These are phyloP conservation scores for Glycine soja DNA, from an alignment of 306 rosid species.

Conservation along the genomic window DNA sequence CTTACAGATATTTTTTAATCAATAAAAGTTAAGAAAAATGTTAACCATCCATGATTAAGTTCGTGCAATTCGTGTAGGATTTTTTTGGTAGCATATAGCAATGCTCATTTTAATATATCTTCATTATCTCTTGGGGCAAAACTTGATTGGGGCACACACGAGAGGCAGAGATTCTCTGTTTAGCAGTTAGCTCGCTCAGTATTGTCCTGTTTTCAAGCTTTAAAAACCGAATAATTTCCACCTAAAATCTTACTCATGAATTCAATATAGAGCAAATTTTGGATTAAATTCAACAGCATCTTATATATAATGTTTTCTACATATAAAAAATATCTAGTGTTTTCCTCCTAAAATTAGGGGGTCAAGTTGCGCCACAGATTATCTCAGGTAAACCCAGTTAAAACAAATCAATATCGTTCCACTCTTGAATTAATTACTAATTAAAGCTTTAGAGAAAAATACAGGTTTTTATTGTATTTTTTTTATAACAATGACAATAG, in stretches of 20 bases:
- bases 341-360: background rate
- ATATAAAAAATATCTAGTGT: too few species aligned
- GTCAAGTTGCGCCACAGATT: background rate
- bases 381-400: background rate
- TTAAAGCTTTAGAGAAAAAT: background rate
- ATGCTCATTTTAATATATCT: background rate
- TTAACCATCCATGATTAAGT: too few species aligned
- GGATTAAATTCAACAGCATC: background rate
- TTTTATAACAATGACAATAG: background rate
- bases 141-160: constrained; percentile 18
- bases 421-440: background rate
- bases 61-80: too few species aligned
- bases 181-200: too few species aligned
- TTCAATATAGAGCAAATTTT: background rate
- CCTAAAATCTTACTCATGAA: constrained; percentile 20
- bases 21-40: too few species aligned
- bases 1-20: too few species aligned
- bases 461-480: background rate
- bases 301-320: too few species aligned
- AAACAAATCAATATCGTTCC: background rate
- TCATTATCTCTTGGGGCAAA: background rate
- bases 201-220: background rate
- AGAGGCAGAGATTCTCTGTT: constrained; percentile 19
- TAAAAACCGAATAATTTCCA: constrained; percentile 23
- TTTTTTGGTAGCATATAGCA: too few species aligned